phyloP scores from a whole-genome alignment of 495 filamentous ascomycete genomes.

The Lepidopterella palustris region DNA sequence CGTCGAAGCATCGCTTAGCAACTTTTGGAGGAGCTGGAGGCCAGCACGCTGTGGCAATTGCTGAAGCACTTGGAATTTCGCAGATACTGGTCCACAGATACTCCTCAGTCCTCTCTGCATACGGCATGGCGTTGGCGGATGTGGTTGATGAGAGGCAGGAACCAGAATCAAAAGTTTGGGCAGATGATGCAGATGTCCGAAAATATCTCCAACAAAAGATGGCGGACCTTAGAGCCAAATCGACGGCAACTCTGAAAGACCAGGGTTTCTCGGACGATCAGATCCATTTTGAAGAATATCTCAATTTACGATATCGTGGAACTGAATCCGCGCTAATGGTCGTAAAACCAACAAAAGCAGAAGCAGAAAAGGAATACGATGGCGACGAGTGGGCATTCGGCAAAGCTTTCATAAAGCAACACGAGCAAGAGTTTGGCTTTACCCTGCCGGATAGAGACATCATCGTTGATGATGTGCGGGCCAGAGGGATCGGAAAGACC shows the following conservation, averaged over 20 bases:
- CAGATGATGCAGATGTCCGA: constrained; percentile 43
- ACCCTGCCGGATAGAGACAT: constrained; percentile 83
- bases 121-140: constrained; percentile 94
- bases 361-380: constrained; percentile 50
- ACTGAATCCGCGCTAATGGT: constrained; percentile 88
- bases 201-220: constrained; percentile 45
- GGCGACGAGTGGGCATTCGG: constrained; percentile 72
- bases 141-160: constrained; percentile 91
- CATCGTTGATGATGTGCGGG: constrained; percentile 86
- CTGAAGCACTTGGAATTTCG: constrained; percentile 75
- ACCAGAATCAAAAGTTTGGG: constrained; percentile 78
- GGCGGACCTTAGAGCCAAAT: constrained; percentile 61
- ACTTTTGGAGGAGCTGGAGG: constrained; percentile 94
- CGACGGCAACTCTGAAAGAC: constrained; percentile 53
- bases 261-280: constrained; percentile 69
- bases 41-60: constrained; percentile 94
- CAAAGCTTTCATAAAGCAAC: constrained; percentile 75
- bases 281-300: constrained; percentile 78
- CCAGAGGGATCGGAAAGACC: constrained; percentile 81
- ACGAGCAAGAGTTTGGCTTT: constrained; percentile 93
- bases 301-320: constrained; percentile 84
- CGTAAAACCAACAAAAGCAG: constrained; percentile 53
- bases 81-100: constrained; percentile 88
- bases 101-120: constrained; percentile 90
- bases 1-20: constrained; percentile 79